A percentile compares a stretch with the other conserved stretches of the same genome.
phyloP scores from a whole-genome alignment of 2,329 filamentous ascomycete genomes.

The Fusarium sp. region DNA sequence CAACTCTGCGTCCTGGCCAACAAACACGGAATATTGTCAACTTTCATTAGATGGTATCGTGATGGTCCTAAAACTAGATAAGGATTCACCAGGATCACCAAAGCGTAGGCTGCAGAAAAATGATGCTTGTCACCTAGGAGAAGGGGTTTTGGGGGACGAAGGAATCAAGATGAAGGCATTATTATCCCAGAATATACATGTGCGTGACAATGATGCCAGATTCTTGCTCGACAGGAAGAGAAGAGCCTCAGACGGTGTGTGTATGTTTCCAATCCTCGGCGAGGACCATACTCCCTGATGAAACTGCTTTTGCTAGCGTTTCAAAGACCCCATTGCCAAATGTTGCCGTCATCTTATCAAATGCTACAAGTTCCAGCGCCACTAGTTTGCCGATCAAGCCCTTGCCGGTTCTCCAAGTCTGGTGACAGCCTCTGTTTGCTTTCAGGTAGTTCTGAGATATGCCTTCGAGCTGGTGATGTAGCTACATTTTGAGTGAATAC shows the following conservation, averaged over 20 bases:
- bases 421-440: too few relatives aligned
- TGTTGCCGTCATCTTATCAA: background rate
- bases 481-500: background rate
- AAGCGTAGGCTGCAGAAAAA: background rate
- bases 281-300: background rate
- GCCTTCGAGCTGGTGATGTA: background rate
- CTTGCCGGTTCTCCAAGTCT: background rate
- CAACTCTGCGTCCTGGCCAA: background rate
- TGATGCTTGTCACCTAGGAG: background rate
- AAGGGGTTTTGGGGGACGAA: background rate
- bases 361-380: background rate
- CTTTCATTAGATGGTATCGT: background rate
- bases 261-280: background rate
- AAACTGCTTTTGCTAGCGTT: background rate
- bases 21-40: slow-evolving; percentile 17
- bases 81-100: background rate
- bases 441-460: background rate
- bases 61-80: background rate
- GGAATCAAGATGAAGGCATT: background rate
- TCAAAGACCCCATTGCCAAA: background rate
- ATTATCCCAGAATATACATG: background rate
- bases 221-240: background rate
- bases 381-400: background rate
- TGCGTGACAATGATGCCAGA: background rate
- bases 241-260: background rate